Conservation (phyloP, 768 basidiomycete genomes). For the Mycena epipterygia region DNA sequence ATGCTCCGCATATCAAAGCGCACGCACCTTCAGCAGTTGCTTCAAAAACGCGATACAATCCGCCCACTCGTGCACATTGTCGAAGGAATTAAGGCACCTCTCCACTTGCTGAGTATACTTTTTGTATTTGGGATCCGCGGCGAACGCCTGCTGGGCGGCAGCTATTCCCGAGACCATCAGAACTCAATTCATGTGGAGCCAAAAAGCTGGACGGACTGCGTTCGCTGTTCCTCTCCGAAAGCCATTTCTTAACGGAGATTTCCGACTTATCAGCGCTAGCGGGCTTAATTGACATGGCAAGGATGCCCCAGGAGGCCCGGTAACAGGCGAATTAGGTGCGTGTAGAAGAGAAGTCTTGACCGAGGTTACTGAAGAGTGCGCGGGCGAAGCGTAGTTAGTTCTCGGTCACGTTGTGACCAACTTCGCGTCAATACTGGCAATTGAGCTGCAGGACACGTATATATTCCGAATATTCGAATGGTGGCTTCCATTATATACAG, state of each 20-base stretch:
- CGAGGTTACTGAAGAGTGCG: slow-evolving; percentile 18
- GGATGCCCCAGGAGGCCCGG: slow-evolving; percentile 23
- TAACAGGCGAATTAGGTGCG: slow-evolving; percentile 35
- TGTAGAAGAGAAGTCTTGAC: slow-evolving; percentile 18
- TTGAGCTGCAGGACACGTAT: slow-evolving; percentile 9
- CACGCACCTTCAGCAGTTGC: slow-evolving; percentile 86
- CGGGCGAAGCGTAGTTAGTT: slow-evolving; percentile 11
- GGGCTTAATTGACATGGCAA: slow-evolving; percentile 27
- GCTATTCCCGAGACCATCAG: slow-evolving; percentile 46
- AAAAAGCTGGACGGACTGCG: slow-evolving; percentile 56
- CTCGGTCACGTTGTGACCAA: slow-evolving; percentile 11
- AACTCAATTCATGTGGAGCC: slow-evolving; percentile 20
- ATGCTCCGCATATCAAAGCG: not conserved
- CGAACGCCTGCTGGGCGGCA: slow-evolving; percentile 67
- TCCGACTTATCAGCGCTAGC: slow-evolving; percentile 50
- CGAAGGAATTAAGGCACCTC: slow-evolving; percentile 92
- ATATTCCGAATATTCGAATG: not conserved
- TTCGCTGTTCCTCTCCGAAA: slow-evolving; percentile 61
- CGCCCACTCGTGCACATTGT: slow-evolving; percentile 98
- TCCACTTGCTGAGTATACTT: slow-evolving; percentile 95
- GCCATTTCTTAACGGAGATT: slow-evolving; percentile 53
- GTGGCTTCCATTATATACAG: slow-evolving; percentile 22
- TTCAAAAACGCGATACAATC: slow-evolving; percentile 99
- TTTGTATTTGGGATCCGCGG: slow-evolving; percentile 92
- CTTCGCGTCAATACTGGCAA: not conserved